Conservation (phyloP, 2,329 filamentous ascomycete genomes). For the Fusarium hainanense region DNA sequence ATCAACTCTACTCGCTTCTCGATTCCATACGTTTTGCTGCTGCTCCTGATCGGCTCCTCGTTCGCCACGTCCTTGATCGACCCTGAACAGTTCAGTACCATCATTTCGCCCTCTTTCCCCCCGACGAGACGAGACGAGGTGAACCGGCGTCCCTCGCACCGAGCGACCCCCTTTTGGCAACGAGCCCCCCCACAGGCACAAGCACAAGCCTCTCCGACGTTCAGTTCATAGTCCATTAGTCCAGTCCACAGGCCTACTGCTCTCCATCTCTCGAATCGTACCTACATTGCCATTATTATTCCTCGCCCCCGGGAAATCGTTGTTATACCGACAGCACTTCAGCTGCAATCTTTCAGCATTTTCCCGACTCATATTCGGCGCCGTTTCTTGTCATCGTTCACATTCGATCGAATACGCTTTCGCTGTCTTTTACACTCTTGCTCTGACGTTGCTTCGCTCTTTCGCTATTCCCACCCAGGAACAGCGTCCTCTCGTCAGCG, state of each 20-base stretch:
- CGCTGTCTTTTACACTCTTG: slow-evolving; percentile 27
- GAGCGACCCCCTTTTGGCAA: slow-evolving; percentile 48
- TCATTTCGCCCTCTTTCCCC: slow-evolving; percentile 30
- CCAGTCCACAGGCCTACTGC: slow-evolving; percentile 32
- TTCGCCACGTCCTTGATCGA: not conserved
- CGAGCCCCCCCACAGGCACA: slow-evolving; percentile 37
- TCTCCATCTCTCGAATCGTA: slow-evolving; percentile 38
- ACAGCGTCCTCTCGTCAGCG: slow-evolving; percentile 39
- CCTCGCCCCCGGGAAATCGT: slow-evolving; percentile 37
- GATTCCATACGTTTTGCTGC: not conserved
- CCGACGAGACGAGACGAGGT: slow-evolving; percentile 37
- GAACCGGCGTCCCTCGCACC: slow-evolving; percentile 47
- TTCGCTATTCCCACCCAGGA: slow-evolving; percentile 42
- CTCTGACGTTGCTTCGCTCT: slow-evolving; percentile 30
- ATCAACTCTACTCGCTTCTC: slow-evolving; percentile 19
- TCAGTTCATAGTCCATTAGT: slow-evolving; percentile 13
- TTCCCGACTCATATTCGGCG: slow-evolving; percentile 21
- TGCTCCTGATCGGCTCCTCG: not conserved
- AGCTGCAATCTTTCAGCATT: slow-evolving; percentile 15
- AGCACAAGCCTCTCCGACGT: slow-evolving; percentile 44
- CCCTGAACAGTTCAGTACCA: slow-evolving; percentile 5
- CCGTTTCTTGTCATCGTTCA: slow-evolving; percentile 32
- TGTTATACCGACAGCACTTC: slow-evolving; percentile 37
- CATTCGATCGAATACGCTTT: slow-evolving; percentile 33
- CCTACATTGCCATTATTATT: slow-evolving; percentile 47